Evolutionary conservation across 1,284 basidiomycete species (phyloP), one percentile per base, ranked within the genome.

Genomic region (Lentinula novae-zelandiae): DNA sequence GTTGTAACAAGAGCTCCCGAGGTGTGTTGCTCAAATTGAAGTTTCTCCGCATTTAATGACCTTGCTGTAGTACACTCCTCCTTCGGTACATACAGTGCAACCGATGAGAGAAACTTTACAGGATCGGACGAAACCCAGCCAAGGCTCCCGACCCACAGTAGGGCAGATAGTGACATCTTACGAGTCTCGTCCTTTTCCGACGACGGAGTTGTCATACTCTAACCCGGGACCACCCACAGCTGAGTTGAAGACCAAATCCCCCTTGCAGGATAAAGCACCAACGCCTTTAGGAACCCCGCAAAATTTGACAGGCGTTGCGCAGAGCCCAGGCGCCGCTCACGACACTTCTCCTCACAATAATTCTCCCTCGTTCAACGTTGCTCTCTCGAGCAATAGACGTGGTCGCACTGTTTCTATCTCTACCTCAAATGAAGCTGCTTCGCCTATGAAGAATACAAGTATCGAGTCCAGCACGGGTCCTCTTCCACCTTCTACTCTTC

Each of bases 151-250:
- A 46, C 31, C 12, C 12, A 58, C 66, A 53, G 68, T 70, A 34
- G 62, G 69, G 40, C 63, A 68, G 46, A 58, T 69, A 8, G 63
- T 68, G 20, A 63, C 70, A 40, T 67, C 64, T 17, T 68, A 66
- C 59, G 69, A 71, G 61, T 64, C 67, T 22, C 67, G 66, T 42
- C 55, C 65, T 36, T 60, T 60, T 2, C 62, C 62, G 5, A 27
- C 27, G 8, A 53, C 42, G 13, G 57, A 40, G n/a, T 6, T 36
- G 10, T 40, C 22, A 20, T 27, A 22, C 13, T 9, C 46, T 42
- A 4, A 42, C 44, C n/a, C 50, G 2, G 15, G 27, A 17, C 12
- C 40, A 13, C 22, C 42, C 12, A 46, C 40, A 33, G 10, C 13
- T 6, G 53, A 49, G 34, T 27, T 4, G 36, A 50, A 42, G 8